A percentile compares a stretch with the other conserved stretches of the same genome.
Conservation (phyloP, 2,329 filamentous ascomycete genomes). For the Colletotrichum caudatum region DNA sequence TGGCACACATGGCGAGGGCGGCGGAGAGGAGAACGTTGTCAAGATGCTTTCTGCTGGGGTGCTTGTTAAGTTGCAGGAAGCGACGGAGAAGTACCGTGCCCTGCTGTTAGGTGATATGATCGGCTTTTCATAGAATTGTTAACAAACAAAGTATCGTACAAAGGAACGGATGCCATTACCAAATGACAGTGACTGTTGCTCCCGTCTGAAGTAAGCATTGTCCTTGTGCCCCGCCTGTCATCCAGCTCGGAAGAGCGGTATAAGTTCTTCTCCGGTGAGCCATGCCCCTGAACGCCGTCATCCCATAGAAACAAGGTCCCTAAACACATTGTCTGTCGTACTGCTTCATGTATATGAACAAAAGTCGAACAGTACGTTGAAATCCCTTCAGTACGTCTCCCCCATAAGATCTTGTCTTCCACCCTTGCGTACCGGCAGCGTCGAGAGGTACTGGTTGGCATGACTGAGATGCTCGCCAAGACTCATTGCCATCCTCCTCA, state of each 20-base stretch:
- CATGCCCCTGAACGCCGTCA: slow-evolving; percentile 19
- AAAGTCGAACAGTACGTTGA: neutral
- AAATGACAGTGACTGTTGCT: neutral
- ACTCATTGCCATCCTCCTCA: slow-evolving; percentile 63
- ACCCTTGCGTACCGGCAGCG: slow-evolving; percentile 53
- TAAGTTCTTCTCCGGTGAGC: neutral
- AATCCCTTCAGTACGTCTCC: slow-evolving; percentile 6
- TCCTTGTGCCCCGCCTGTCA: slow-evolving; percentile 1
- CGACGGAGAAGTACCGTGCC: slow-evolving; percentile 84
- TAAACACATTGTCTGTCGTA: neutral
- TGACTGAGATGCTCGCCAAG: slow-evolving; percentile 62
- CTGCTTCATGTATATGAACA: neutral
- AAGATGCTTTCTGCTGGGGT: slow-evolving; percentile 83
- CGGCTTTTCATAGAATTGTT: slow-evolving; percentile 43
- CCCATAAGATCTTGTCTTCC: slow-evolving; percentile 44
- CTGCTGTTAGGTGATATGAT: slow-evolving; percentile 79
- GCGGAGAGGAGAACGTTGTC: slow-evolving; percentile 80
- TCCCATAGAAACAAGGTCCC: neutral
- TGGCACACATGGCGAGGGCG: slow-evolving; percentile 62
- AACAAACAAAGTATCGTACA: neutral
- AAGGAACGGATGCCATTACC: slow-evolving; percentile 18
- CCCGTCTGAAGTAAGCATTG: neutral
- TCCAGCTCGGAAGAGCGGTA: slow-evolving; percentile 8
- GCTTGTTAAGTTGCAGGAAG: slow-evolving; percentile 81
- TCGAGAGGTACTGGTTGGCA: slow-evolving; percentile 59